phyloP scores from a whole-genome alignment of 306 rosid species.

The Phaseolus lunatus region DNA sequence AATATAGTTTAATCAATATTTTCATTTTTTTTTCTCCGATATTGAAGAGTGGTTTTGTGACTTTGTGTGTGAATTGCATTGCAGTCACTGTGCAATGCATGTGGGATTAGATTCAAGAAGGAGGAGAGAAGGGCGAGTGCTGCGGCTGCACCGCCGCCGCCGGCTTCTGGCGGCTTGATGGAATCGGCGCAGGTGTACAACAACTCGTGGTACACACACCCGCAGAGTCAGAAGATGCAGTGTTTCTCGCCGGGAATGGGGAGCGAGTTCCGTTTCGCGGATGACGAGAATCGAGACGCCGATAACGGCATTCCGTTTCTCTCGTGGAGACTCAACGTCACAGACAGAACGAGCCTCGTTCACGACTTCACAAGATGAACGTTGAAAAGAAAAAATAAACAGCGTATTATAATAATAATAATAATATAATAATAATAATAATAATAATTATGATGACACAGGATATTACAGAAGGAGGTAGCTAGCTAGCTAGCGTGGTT shows the following conservation, averaged over 20 bases:
- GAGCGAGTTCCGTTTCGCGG: constrained; percentile 65
- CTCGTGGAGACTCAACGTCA: constrained; percentile 90
- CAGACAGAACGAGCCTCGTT: constrained; percentile 88
- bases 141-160: constrained; percentile 54
- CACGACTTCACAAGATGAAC: constrained; percentile 88
- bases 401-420: background rate
- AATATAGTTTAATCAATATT: too few species aligned
- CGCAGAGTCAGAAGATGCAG: constrained; percentile 67
- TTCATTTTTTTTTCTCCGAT: too few species aligned
- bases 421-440: background rate
- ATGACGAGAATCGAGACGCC: constrained; percentile 54
- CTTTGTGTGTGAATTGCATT: constrained; percentile 18
- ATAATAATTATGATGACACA: background rate
- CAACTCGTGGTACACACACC: constrained; percentile 59
- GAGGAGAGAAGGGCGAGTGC: constrained; percentile 89
- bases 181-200: constrained; percentile 57
- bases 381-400: background rate
- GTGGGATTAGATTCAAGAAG: constrained; percentile 97
- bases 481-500: background rate
- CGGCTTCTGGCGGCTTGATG: constrained; percentile 43
- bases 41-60: too few species aligned
- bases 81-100: constrained; percentile 97
- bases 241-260: constrained; percentile 63
- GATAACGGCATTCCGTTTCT: constrained; percentile 74
- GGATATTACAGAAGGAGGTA: constrained; percentile 29